Base-by-base conservation (phyloP, 2,329 filamentous ascomycete genomes). In the Diaporthe longicolla region DNA sequence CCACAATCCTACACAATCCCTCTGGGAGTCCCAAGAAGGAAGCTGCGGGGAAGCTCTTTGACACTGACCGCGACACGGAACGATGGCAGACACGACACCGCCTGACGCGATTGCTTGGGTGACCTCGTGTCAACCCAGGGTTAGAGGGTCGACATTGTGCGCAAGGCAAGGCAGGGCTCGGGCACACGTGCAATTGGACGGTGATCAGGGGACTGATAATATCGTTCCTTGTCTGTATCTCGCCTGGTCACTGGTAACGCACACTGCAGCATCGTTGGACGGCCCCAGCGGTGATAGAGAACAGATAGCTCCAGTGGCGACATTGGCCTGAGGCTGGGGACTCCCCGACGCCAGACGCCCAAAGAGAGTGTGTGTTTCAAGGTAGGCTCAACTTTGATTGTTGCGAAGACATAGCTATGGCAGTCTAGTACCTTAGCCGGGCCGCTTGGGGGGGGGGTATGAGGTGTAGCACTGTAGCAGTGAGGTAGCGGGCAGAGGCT, bases 1-100 rank as follows among this genome's bases (percentile, higher is more conserved):
- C 70, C 70, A 52, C 70, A 63, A 71, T 71, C 70, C 70, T 71
- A 63, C 70, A 59, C 57, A 45, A 71, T 48, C 52, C 68, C 50
- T 65, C 55, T 43, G 24, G 8, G 17, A 17, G 19, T 40, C 21
- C 59, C 17, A 61, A 54, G 45, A 37, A 70, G 66, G 70, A 63
- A 68, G 59, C 55, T 65, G 55, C 72, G 70, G 61, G 54, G 70
- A 43, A 54, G 21, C 32, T 45, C 61, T 61, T 29, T 63, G 43
- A 50, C 57, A 57, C 57, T 50, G 61, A 63, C 37, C 48, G 54
- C 55, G 63, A 63, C 57, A 74, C 73, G 61, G 55, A 73, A 52
- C 40, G 21, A 63, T 68, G 50, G 65, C 50, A 68, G 50, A 58
- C 24, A 58, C 63, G 48, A 71, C 57, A 43, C 55, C 48, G 26